A percentile compares a stretch with the other conserved stretches of the same genome.
These are phyloP conservation scores for Anthracocystis setariae DNA, from an alignment of 1,284 basidiomycete species.

Conservation along the genomic window DNA sequence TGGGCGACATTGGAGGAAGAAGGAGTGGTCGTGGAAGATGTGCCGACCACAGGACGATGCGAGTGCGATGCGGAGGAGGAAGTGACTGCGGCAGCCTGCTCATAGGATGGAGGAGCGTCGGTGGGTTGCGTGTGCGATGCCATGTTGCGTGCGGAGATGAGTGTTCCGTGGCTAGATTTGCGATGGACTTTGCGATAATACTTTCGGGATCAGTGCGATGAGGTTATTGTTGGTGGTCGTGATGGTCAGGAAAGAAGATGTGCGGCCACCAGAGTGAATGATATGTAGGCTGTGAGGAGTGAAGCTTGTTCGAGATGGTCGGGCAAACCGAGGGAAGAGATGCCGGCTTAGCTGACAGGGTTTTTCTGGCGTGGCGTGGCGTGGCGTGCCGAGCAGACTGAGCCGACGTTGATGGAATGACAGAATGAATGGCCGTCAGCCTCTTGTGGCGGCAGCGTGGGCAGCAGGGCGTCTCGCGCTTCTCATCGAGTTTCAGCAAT, in stretches of 20 bases:
- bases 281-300: too few relatives aligned
- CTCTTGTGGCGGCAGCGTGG: not conserved
- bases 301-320: not conserved
- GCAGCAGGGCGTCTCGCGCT: not conserved
- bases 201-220: too few relatives aligned
- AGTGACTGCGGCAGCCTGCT: slow-evolving; percentile 11
- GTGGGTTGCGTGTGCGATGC: slow-evolving; percentile 18
- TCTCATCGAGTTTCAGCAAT: not conserved
- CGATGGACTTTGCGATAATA: too few relatives aligned
- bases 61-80: slow-evolving; percentile 17
- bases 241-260: too few relatives aligned
- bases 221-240: too few relatives aligned
- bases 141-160: slow-evolving; percentile 3
- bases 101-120: slow-evolving; percentile 46
- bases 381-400: too few relatives aligned
- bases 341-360: slow-evolving; percentile 1
- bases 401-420: too few relatives aligned
- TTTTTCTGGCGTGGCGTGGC: not conserved
- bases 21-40: slow-evolving; percentile 3
- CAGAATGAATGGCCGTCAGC: too few relatives aligned
- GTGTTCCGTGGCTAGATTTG: not conserved
- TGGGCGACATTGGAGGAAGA: slow-evolving; percentile 7
- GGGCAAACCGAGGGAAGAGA: not conserved
- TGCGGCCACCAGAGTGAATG: too few relatives aligned
- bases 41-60: slow-evolving; percentile 6